Percentiles rank a stretch among this genome's conserved stretches.
Evolutionary conservation across 306 rosid species (phyloP).

Genomic region (Casuarina cunninghamiana): DNA sequence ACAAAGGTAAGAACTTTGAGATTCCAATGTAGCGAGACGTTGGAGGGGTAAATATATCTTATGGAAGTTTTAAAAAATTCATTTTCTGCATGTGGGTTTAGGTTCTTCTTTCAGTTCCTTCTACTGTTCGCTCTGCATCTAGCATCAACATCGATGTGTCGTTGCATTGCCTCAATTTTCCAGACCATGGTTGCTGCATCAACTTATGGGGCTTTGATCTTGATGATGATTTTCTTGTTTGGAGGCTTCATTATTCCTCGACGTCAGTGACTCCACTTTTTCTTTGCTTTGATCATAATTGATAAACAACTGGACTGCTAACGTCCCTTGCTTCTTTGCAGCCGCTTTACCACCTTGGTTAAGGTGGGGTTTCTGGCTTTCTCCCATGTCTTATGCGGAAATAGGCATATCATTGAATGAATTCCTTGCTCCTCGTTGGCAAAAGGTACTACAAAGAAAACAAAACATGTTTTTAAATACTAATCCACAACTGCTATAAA

Average conservation of each 20-base stretch:
- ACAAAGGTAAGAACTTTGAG: slow-evolving; percentile 38
- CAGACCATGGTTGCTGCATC: slow-evolving; percentile 52
- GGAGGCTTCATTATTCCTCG: slow-evolving; percentile 64
- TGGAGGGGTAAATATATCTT: background rate
- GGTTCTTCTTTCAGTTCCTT: slow-evolving; percentile 54
- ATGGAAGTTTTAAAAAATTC: slow-evolving; percentile 19
- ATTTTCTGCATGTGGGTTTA: slow-evolving; percentile 18
- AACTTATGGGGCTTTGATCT: slow-evolving; percentile 44
- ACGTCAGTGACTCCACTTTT: slow-evolving; percentile 34
- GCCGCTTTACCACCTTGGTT: slow-evolving; percentile 60
- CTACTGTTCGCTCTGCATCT: slow-evolving; percentile 50
- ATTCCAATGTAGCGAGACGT: slow-evolving; percentile 4
- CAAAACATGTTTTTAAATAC: slow-evolving; percentile 2
- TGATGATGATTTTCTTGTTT: slow-evolving; percentile 52
- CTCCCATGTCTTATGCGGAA: slow-evolving; percentile 63
- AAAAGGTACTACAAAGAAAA: slow-evolving; percentile 42
- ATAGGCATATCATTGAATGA: slow-evolving; percentile 58
- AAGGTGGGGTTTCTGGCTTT: slow-evolving; percentile 64
- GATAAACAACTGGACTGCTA: slow-evolving; percentile 12
- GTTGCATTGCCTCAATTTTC: slow-evolving; percentile 53
- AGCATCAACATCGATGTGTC: slow-evolving; percentile 60
- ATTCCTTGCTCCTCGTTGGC: slow-evolving; percentile 66
- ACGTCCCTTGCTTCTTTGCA: slow-evolving; percentile 38
- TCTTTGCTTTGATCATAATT: background rate
- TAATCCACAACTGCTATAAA: slow-evolving; percentile 5